Conservation (phyloP, 768 basidiomycete genomes). For the Phanerodontia chrysosporium region DNA sequence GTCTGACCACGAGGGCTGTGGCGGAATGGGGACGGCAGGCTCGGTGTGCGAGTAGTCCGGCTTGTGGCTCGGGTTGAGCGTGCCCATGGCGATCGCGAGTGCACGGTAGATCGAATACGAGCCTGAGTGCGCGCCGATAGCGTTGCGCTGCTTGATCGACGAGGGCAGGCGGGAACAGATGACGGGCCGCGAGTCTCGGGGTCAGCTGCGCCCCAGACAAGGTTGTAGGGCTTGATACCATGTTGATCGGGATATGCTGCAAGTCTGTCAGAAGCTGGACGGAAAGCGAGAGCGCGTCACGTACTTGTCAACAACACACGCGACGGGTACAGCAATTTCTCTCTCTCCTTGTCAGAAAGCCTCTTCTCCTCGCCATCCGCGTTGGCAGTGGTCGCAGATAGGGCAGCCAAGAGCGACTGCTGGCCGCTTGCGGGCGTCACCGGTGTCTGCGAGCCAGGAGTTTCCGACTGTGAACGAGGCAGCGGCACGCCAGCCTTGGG, state of each 20-base stretch:
- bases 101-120: conserved; percentile 95
- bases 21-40: conserved; percentile 77
- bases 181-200: conserved; percentile 76
- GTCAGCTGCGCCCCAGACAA: conserved; percentile 76
- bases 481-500: conserved; percentile 9
- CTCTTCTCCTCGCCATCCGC: not conserved
- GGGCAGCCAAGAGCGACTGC: conserved; percentile 10
- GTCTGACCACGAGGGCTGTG: conserved; percentile 74
- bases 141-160: conserved; percentile 87
- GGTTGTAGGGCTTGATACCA: conserved; percentile 74
- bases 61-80: conserved; percentile 73
- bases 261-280: conserved; percentile 3
- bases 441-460: conserved; percentile 7
- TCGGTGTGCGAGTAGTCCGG: conserved; percentile 81
- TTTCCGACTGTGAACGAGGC: conserved; percentile 11
- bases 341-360: conserved; percentile 56
- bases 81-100: conserved; percentile 86
- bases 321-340: conserved; percentile 75
- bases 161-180: conserved; percentile 82
- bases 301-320: conserved; percentile 78
- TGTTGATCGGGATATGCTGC: conserved; percentile 88
- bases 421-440: conserved; percentile 4
- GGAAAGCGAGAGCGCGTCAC: conserved; percentile 1
- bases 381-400: conserved; percentile 4
- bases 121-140: conserved; percentile 90